Base-by-base conservation (phyloP, 176 grass and related monocot genomes). In the Aegilops umbellulata region DNA sequence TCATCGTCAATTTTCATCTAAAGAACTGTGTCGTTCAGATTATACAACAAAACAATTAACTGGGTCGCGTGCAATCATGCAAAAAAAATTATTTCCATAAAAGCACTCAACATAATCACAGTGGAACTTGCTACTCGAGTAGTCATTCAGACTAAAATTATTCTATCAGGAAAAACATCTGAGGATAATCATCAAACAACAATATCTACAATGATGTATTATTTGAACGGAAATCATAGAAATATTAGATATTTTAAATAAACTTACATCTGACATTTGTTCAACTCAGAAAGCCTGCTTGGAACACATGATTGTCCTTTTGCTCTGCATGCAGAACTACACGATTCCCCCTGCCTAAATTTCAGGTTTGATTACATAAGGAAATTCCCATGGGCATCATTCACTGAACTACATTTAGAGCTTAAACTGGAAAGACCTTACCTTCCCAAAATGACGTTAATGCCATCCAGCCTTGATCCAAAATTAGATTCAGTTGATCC, bases 251-350 rank as follows among this genome's bases (percentile, higher is more conserved):
- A 5, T 24, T 22, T n/a, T 13, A 67, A 73, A 26, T 64, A 65
- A 61, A 92, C 97, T 99, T 94, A 98, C 97, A 96, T 71, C 65
- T 94, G 88, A 64, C 97, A 98, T 91, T 74, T 87, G 82, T 96
- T 98, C 51, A 98, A 79, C 29, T 84, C 63, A 60, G 86, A 92
- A 60, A 96, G 92, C 68, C 84, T 94, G 78, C 87, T 94, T 39
- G 88, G 87, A 89, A 98, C 92, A 88, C 94, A 98, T 64, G 94
- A 92, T 76, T 98, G 92, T 22, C 94, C 94, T 80, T 74, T 92
- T 63, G 44, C 86, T 82, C 78, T 91, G 89, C 97, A 98, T 34
- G 83, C 88, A 62, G 74, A 89, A 60, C 82, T 94, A 87, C 94
- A 96, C 1, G 97, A 94, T 72, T 92, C 94, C 60, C 97, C 92